A percentile compares a stretch with the other conserved stretches of the same genome.
Conservation (phyloP, 176 grass and related monocot species). For the Eragrostis curvula region DNA sequence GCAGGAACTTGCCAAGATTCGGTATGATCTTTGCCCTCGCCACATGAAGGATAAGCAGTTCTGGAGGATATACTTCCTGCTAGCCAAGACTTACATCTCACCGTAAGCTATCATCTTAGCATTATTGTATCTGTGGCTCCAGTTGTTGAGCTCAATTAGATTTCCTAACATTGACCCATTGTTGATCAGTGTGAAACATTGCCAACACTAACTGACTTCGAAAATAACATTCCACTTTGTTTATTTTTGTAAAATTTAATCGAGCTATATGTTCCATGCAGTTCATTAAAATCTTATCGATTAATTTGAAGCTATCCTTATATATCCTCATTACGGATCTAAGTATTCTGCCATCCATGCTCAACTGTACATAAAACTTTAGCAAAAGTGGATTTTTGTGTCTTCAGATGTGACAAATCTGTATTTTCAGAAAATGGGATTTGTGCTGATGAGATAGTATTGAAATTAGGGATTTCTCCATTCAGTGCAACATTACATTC, state of each 20-base stretch:
- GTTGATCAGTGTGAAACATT: neutral
- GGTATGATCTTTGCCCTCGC: slow-evolving; percentile 81
- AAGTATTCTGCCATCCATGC: neutral
- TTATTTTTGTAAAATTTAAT: neutral
- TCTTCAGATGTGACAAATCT: neutral
- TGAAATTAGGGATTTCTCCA: neutral
- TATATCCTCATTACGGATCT: neutral
- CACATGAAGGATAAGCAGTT: slow-evolving; percentile 93
- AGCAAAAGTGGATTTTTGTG: slow-evolving; percentile 3
- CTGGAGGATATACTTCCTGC: slow-evolving; percentile 86
- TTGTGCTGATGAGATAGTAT: neutral
- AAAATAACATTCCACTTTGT: slow-evolving; percentile 16
- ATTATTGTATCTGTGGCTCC: neutral
- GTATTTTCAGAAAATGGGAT: slow-evolving; percentile 11
- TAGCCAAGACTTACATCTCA: slow-evolving; percentile 70
- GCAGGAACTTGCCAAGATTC: slow-evolving; percentile 87
- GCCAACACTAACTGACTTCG: neutral
- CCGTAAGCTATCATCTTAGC: slow-evolving; percentile 56
- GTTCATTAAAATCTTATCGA: neutral
- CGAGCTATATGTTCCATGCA: neutral
- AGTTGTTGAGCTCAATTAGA: neutral
- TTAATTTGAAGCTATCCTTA: neutral
- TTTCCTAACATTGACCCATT: neutral
- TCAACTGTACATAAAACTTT: slow-evolving; percentile 1
- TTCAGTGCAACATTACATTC: neutral